Evolutionary conservation across 352 stramenopile genomes (phyloP).

Genomic region (Phytophthora ramorum): DNA sequence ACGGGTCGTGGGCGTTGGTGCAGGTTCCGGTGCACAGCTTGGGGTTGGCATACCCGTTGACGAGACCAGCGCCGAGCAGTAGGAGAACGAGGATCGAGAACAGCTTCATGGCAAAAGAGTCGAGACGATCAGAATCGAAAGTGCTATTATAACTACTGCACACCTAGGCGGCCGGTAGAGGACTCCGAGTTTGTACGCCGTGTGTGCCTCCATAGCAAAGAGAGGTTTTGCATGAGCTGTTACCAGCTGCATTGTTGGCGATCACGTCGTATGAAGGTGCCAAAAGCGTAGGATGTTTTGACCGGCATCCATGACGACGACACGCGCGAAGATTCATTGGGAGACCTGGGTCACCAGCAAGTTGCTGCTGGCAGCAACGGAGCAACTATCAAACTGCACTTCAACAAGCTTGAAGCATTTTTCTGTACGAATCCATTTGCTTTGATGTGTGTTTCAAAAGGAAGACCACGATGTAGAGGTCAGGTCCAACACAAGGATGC

Average conservation of each 20-base stretch:
- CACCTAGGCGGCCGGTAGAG: too few species aligned
- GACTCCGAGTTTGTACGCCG: neutral
- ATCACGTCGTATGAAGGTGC: neutral
- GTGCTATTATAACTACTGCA: neutral
- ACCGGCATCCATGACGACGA: neutral
- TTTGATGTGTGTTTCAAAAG: conserved; percentile 5
- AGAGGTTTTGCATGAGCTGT: neutral
- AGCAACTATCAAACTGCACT: neutral
- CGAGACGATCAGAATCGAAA: conserved; percentile 4
- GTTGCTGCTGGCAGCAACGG: too few species aligned
- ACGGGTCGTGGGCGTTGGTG: conserved; percentile 57
- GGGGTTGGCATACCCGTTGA: conserved; percentile 28
- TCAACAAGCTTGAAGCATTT: conserved; percentile 22
- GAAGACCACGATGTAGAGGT: conserved; percentile 25
- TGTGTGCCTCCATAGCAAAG: neutral
- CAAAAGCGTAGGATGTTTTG: neutral
- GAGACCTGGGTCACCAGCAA: too few species aligned
- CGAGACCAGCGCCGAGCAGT: conserved; percentile 16
- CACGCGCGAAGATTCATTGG: neutral
- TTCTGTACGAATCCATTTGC: conserved; percentile 23
- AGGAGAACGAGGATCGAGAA: conserved; percentile 10
- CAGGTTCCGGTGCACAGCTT: conserved; percentile 34
- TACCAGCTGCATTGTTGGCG: neutral
- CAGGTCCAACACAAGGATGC: neutral
- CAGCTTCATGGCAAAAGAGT: neutral